These are phyloP conservation scores for Saccharomycopsis microspora DNA, from an alignment of 805 yeast genomes.

Conservation along the genomic window DNA sequence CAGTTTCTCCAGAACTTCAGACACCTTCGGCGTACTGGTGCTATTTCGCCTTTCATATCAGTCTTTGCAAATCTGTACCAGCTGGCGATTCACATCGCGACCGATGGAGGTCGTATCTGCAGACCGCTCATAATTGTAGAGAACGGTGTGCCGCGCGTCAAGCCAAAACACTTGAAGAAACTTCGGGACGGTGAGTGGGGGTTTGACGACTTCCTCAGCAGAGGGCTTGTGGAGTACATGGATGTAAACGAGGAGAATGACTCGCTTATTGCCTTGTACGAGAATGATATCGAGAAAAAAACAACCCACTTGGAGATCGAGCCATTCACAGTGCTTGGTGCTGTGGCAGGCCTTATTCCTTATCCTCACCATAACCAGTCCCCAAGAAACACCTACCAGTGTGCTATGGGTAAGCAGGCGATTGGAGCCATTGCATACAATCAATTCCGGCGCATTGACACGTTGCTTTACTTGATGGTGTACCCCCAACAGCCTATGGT, in stretches of 20 bases:
- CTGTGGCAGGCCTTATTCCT: slow-evolving; percentile 87
- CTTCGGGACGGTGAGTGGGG: slow-evolving; percentile 60
- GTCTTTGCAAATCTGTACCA: slow-evolving; percentile 86
- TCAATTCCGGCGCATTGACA: slow-evolving; percentile 92
- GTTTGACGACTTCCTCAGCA: slow-evolving; percentile 82
- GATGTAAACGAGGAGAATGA: slow-evolving; percentile 98
- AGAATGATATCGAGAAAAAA: slow-evolving; percentile 36
- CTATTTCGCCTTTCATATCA: slow-evolving; percentile 81
- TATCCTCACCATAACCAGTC: slow-evolving; percentile 91
- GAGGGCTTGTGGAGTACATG: slow-evolving; percentile 86
- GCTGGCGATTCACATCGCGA: slow-evolving; percentile 89
- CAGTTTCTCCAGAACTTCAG: slow-evolving; percentile 74
- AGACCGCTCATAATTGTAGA: slow-evolving; percentile 88
- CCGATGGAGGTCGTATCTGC: slow-evolving; percentile 98
- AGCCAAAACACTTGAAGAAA: slow-evolving; percentile 52
- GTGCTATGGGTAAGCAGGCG: slow-evolving; percentile 99
- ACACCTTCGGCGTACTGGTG: slow-evolving; percentile 69
- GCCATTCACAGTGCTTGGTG: slow-evolving; percentile 86
- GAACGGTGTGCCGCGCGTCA: slow-evolving; percentile 53
- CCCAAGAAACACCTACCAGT: slow-evolving; percentile 85
- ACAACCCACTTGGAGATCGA: slow-evolving; percentile 92
- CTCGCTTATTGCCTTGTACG: slow-evolving; percentile 84
- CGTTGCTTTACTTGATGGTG: slow-evolving; percentile 88
- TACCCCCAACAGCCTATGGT: slow-evolving; percentile 99
- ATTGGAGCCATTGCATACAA: slow-evolving; percentile 98